Conservation (phyloP, 2,329 filamentous ascomycete species). For the Fusarium sp. region DNA sequence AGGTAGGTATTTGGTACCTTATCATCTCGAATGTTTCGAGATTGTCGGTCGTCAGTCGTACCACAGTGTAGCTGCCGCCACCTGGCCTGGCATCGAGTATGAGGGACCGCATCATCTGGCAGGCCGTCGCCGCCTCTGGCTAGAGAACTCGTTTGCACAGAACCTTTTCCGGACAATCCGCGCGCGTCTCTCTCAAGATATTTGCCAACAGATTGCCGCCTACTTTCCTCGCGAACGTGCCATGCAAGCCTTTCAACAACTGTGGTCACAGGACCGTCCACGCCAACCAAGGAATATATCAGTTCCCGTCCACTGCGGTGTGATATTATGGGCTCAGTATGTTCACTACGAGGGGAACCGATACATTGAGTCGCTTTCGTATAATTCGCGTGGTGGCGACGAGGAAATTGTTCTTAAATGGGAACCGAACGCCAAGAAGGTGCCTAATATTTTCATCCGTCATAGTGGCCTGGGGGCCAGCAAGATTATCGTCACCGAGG, state of each 20-base stretch:
- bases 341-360: not conserved
- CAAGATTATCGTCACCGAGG: rapidly evolving
- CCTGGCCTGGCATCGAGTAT: rapidly evolving
- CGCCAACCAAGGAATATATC: rapidly evolving
- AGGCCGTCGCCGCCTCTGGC: not conserved
- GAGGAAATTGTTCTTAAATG: not conserved
- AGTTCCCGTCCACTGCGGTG: rapidly evolving
- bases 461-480: not conserved
- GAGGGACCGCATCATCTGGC: rapidly evolving
- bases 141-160: not conserved
- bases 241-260: not conserved
- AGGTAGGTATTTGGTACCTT: not conserved
- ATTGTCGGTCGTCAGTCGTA: not conserved
- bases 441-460: not conserved
- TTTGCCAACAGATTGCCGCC: rapidly evolving
- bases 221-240: not conserved
- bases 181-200: not conserved
- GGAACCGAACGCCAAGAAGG: too few species aligned
- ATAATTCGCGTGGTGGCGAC: not conserved
- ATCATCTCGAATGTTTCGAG: not conserved
- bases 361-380: not conserved
- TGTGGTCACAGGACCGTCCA: rapidly evolving
- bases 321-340: not conserved
- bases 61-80: not conserved
- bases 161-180: rapidly evolving